Evolutionary conservation across 768 basidiomycete species (phyloP), one percentile per base, ranked within the genome.

Genomic region (Psilocybe sp.): DNA sequence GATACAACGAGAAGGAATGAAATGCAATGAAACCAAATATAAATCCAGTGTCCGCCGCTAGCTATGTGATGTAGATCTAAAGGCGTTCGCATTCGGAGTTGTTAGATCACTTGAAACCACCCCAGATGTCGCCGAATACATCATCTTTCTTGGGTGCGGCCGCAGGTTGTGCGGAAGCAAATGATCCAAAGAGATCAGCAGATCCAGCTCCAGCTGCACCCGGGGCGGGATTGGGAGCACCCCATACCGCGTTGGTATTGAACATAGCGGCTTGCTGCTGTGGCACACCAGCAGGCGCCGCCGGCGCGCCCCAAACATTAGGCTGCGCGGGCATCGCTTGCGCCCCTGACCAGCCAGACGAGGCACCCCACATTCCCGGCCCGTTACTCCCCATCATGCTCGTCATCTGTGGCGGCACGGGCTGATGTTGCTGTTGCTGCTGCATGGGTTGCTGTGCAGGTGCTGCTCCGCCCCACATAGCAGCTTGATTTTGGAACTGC

Each of bases 121-220:
- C 87, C 90, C 90, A 92, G 43, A 92, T 65, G 66, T 92, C 88
- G 6, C 86, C 88, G 61, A 92, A 92, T 6, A 73, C 82, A 58
- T 92, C 89, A 53, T 90, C 89, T 67, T 78, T 86, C 72, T 87
- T 85, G 43, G 62, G 63, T 1, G 61, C 52, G n/a, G 69, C 16
- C 71, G 53, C 44, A 65, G 62, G 23, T 28, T 28, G 23, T 65
- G 52, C 19, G 53, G 60, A 41, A 63, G 56, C 44, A 61, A 60
- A 53, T 1, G 71, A 54, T 47, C 63, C 67, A 50, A 71, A 75
- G 13, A 67, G 43, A 56, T 77, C 73, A 28, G 58, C 53, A 14
- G 63, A 38, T 1, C 70, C 58, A 14, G 64, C 54, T 5, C 64
- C 46, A n/a, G 59, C 34, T 9, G 53, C 43, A 38, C 51, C 36